These are phyloP conservation scores for Saccharomyces hybrid DNA, from an alignment of 1,139 yeast genomes.

Conservation along the genomic window DNA sequence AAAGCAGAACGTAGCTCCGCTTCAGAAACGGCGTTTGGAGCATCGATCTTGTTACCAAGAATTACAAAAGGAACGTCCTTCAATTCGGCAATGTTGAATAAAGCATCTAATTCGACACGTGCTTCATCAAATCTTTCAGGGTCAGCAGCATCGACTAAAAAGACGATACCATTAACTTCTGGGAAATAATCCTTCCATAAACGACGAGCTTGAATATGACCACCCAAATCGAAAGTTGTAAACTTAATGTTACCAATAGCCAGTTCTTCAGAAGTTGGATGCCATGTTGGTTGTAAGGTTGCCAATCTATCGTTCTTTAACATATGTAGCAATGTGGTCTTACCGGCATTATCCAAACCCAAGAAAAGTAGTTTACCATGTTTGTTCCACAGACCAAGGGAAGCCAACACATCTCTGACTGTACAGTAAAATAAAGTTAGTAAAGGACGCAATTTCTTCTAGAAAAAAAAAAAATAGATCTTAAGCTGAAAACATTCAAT, in stretches of 20 bases:
- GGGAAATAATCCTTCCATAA: slow-evolving; percentile 99
- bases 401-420: slow-evolving; percentile 90
- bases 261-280: slow-evolving; percentile 96
- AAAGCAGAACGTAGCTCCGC: slow-evolving; percentile 88
- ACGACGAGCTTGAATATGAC: slow-evolving; percentile 97
- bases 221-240: slow-evolving; percentile 97
- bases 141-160: slow-evolving; percentile 95
- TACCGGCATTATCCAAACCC: slow-evolving; percentile 98
- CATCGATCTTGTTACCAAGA: slow-evolving; percentile 94
- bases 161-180: slow-evolving; percentile 95
- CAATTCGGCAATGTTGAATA: slow-evolving; percentile 87
- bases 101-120: slow-evolving; percentile 86
- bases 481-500: neutral
- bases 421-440: slow-evolving; percentile 5
- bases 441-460: neutral
- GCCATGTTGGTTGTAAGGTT: slow-evolving; percentile 94
- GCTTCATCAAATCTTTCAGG: slow-evolving; percentile 92
- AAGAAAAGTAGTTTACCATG: slow-evolving; percentile 93
- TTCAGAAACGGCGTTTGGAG: slow-evolving; percentile 89
- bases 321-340: slow-evolving; percentile 94
- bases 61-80: slow-evolving; percentile 83
- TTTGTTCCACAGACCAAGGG: slow-evolving; percentile 94
- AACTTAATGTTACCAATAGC: slow-evolving; percentile 94
- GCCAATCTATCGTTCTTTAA: slow-evolving; percentile 95
- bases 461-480: neutral